Evolutionary conservation across 83 land plant genomes (phyloP), one percentile per base, ranked within the genome.

Genomic region (Thuja plicata): DNA sequence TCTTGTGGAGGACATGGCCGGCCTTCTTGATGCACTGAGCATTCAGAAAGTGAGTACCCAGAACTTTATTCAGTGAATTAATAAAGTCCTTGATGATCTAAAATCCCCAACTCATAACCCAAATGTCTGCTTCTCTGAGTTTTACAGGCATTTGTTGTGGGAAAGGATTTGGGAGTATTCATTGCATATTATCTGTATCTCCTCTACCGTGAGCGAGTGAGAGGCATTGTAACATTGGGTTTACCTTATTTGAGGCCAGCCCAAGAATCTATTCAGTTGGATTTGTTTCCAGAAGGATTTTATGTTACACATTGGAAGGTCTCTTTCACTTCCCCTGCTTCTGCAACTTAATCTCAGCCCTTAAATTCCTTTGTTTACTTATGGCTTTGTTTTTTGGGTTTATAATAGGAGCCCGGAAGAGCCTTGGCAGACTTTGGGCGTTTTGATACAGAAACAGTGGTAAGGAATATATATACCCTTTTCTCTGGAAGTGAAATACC

Each of bases 111-210:
- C 55, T 52, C 15, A 52, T 7, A 52, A 11, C 15, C 55, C 11
- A 52, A 52, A 52, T 52, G 55, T 9, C 55, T 52, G 15, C 45
- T 52, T 52, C 2, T 1, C 12, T 52, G 55, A 52, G 15, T 52
- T 52, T 52, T 52, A 13, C 86, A 95, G 97, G 97, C 90, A 17
- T 94, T 94, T 87, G 8, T 96, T 41, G 92, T 96, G 11, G 93
- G 66, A 1, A 94, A 94, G 77, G 97, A 96, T 77, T 91, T 92
- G 62, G 97, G 97, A 71, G 92, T 87, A 12, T 10, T 45, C 6
- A 60, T 89, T 24, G 95, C 91, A 5, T 91, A 89, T 74, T 15
- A 48, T 4, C 87, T 96, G 27, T 90, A 90, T 0, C 15, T 91
- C 5, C 54, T 88, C 4, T 90, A 92, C 84, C 97, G 95, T 1